Evolutionary conservation across 129 eudicot species (phyloP), one percentile per base, ranked within the genome.

Genomic region (Tagetes patula): DNA sequence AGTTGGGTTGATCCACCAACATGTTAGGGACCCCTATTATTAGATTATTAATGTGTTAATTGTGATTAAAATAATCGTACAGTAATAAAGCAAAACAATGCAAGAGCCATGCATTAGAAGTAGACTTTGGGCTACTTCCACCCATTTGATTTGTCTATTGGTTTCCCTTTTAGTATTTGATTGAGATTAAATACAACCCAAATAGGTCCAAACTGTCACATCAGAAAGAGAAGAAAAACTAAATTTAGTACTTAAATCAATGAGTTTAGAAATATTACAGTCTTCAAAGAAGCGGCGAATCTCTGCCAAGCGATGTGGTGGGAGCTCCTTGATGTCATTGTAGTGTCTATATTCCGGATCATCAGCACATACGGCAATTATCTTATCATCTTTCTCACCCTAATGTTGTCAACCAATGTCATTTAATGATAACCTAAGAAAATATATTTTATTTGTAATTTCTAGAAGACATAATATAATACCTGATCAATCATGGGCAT

Each of bases 401-500:
- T 94, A 85, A 60, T 6, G 62, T 11, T 7, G 43, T 66, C 49
- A 14, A 60, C 42, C 42, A 71, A 20, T 54, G 20, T 70, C 34
- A 50, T 43, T 55, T 10, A 34, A 37, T 5, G 38, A 73, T 5
- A 6, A 14, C 4, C 10, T 8, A 33, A 46, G 12, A 39, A 6
- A n/a, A 31, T 8, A 58, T 1, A 31, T 8, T 58, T 58, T 8
- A 20, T 20, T 33, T 52, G 49, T 3, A 40, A 47, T 40, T 68
- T 75, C 38, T 11, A 38, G 41, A 12, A 12, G 5, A 27, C 0
- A 50, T 6, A 32, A 9, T 65, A 65, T 55, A 47, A 32, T 75
- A 88, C 97, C 96, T 89, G 96, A 77, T 93, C 98, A 48, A 93
- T 93, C 98, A 93, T 93, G 65, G 98, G 98, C 98, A 94, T 94